Evolutionary conservation across 176 grass and related monocot genomes (phyloP).

Genomic region (Musa acuminata): DNA sequence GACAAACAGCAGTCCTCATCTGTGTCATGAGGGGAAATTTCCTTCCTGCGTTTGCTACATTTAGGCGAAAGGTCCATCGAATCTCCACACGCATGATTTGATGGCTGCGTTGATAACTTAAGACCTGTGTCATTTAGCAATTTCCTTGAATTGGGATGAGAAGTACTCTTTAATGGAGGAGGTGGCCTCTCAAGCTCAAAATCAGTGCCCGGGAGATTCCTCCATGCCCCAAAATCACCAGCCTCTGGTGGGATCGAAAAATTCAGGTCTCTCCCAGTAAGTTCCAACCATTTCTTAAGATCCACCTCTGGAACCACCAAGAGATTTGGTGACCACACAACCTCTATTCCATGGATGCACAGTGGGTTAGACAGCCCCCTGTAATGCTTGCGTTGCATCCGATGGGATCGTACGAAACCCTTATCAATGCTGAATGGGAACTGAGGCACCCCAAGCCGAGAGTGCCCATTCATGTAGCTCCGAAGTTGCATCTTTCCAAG

Average conservation of each 20-base stretch:
- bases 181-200: constrained; percentile 69
- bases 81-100: constrained; percentile 41
- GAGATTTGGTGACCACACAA: constrained; percentile 53
- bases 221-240: constrained; percentile 77
- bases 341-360: constrained; percentile 82
- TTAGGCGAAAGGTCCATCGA: constrained; percentile 35
- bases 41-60: constrained; percentile 62
- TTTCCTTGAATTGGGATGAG: constrained; percentile 51
- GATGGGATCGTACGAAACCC: constrained; percentile 77
- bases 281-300: constrained; percentile 72
- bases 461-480: constrained; percentile 97
- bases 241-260: constrained; percentile 59
- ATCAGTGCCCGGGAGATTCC: constrained; percentile 62
- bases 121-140: constrained; percentile 54
- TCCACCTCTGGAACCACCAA: constrained; percentile 49
- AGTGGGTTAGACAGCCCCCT: constrained; percentile 82
- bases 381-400: constrained; percentile 96
- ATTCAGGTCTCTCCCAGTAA: constrained; percentile 68
- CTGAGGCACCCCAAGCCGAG: constrained; percentile 73
- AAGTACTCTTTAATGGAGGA: constrained; percentile 30
- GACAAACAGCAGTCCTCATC: constrained; percentile 55
- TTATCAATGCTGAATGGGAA: constrained; percentile 83
- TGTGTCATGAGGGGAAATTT: constrained; percentile 44
- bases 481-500: constrained; percentile 95
- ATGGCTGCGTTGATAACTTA: constrained; percentile 62